These are phyloP conservation scores for Glebionis coronaria DNA, from an alignment of 129 eudicot genomes.

Conservation along the genomic window DNA sequence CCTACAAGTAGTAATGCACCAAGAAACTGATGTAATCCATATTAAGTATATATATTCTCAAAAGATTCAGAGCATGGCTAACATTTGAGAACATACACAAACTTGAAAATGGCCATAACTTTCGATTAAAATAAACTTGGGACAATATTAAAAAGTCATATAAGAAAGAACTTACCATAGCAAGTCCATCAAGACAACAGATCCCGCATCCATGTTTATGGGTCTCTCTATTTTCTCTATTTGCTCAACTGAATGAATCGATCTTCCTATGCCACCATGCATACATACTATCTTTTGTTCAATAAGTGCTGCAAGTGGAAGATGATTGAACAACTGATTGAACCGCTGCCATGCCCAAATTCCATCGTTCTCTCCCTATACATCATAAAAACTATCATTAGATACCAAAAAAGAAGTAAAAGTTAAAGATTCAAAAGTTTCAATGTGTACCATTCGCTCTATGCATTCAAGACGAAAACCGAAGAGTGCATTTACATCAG, in stretches of 20 bases:
- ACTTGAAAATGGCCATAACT: neutral
- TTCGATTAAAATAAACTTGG: neutral
- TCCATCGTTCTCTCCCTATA: slow-evolving; percentile 95
- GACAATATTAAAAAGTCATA: slow-evolving; percentile 1
- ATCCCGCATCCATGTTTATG: slow-evolving; percentile 98
- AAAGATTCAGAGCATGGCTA: neutral
- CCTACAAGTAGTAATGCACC: slow-evolving; percentile 42
- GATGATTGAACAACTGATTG: slow-evolving; percentile 81
- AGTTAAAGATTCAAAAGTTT: no score
- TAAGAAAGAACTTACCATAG: slow-evolving; percentile 50
- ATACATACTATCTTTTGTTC: slow-evolving; percentile 91
- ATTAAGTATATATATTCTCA: no score
- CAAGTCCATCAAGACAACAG: slow-evolving; percentile 86
- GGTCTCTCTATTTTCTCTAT: slow-evolving; percentile 96
- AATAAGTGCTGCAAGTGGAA: slow-evolving; percentile 92
- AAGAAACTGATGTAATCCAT: neutral
- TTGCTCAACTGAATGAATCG: slow-evolving; percentile 91
- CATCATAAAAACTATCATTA: slow-evolving; percentile 17
- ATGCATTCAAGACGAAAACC: no score
- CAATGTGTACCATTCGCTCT: slow-evolving; percentile 76
- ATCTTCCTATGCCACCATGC: slow-evolving; percentile 99
- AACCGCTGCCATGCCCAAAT: slow-evolving; percentile 98
- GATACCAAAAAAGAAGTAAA: no score
- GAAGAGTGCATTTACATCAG: no score
- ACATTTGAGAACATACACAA: neutral